These are phyloP conservation scores for Podila epicladia DNA, from an alignment of 192 early-diverging fungal genomes.

Conservation along the genomic window DNA sequence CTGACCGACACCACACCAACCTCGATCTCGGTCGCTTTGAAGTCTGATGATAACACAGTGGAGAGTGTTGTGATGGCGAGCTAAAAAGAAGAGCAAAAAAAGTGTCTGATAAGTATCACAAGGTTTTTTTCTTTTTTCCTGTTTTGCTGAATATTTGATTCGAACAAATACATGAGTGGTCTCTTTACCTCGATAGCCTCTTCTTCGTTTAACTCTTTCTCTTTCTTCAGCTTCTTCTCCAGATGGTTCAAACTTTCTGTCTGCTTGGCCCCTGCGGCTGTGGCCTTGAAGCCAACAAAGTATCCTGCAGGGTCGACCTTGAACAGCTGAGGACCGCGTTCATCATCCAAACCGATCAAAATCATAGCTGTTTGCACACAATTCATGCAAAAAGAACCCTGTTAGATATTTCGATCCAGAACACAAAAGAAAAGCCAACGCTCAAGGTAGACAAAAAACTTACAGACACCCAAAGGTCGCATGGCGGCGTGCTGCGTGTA, in stretches of 20 bases:
- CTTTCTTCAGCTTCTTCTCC: constrained; percentile 98
- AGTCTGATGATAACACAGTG: constrained; percentile 90
- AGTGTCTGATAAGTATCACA: not conserved
- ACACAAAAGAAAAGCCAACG: too few relatives aligned
- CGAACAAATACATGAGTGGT: too few relatives aligned
- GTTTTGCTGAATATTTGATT: too few relatives aligned
- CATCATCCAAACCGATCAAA: constrained; percentile 95
- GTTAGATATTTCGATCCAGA: too few relatives aligned
- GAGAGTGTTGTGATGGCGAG: constrained; percentile 95
- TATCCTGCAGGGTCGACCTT: constrained; percentile 99
- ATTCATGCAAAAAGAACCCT: too few relatives aligned
- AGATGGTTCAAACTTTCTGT: constrained; percentile 95
- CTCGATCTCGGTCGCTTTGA: constrained; percentile 97
- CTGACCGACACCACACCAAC: constrained; percentile 87
- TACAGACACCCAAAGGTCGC: constrained; percentile 96
- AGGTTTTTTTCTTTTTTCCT: too few relatives aligned
- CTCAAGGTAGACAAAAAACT: constrained; percentile 45
- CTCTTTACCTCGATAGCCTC: constrained; percentile 89
- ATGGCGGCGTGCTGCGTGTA: constrained; percentile 99
- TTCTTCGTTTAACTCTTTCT: constrained; percentile 78
- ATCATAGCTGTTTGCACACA: constrained; percentile 78
- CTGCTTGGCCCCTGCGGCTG: constrained; percentile 94
- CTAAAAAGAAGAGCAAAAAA: constrained; percentile 47
- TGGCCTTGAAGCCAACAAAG: constrained; percentile 97
- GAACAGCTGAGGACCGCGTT: constrained; percentile 96